Conservation (phyloP, 1,139 yeast genomes). For the Keqinozyma sinolaborantium region DNA sequence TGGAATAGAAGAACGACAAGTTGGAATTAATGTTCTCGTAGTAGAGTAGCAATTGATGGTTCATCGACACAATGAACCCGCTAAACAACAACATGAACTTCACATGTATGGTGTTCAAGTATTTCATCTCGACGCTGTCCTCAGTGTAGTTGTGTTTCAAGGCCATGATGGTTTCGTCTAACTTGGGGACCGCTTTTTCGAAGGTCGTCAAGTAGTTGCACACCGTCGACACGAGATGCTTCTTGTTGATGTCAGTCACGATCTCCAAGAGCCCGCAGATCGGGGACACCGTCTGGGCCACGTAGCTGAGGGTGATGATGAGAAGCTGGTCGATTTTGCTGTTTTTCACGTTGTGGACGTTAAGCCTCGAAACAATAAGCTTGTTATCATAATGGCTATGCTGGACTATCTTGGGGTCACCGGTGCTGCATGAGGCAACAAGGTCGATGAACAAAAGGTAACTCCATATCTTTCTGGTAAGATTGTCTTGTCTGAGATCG, state of each 20-base stretch:
- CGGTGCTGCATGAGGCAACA: slow-evolving; percentile 15
- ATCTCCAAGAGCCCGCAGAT: neutral
- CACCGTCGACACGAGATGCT: neutral
- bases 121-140: neutral
- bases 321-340: neutral
- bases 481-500: slow-evolving; percentile 23
- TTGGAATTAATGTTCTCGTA: neutral
- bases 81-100: neutral
- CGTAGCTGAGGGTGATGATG: neutral
- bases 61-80: neutral
- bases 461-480: slow-evolving; percentile 36
- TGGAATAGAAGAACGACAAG: neutral
- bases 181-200: neutral
- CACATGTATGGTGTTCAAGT: neutral
- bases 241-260: neutral
- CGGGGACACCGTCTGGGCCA: neutral
- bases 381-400: neutral
- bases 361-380: neutral
- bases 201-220: neutral
- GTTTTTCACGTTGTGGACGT: neutral
- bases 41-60: neutral
- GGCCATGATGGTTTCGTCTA: neutral
- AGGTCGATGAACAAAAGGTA: slow-evolving; percentile 14
- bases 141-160: neutral
- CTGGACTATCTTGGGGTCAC: slow-evolving; percentile 12